Conservation (phyloP, 1,284 basidiomycete species). For the Tilletiaria anomala region DNA sequence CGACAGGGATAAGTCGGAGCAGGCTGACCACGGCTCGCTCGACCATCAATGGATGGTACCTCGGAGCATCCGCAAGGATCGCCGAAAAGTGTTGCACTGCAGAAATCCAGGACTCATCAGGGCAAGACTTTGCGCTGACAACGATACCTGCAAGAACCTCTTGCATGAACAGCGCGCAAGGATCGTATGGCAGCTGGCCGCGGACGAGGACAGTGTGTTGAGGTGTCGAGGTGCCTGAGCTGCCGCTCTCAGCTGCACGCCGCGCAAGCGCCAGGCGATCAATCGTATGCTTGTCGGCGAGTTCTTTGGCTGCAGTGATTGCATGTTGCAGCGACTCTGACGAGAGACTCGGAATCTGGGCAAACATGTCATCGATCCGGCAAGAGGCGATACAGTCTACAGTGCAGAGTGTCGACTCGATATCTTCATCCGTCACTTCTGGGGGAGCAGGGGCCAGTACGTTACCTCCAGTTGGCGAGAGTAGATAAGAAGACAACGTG, state of each 20-base stretch:
- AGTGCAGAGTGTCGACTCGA: conserved; percentile 85
- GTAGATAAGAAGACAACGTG: conserved; percentile 83
- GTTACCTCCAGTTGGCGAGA: conserved; percentile 41
- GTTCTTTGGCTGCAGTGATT: conserved; percentile 41
- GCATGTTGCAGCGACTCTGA: conserved; percentile 57
- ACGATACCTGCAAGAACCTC: not conserved
- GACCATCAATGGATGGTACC: not conserved
- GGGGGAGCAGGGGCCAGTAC: conserved; percentile 51
- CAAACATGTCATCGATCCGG: conserved; percentile 81
- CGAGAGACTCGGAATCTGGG: conserved; percentile 63
- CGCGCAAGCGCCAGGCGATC: not conserved
- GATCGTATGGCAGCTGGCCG: not conserved
- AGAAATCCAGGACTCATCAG: too few species aligned
- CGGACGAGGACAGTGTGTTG: too few species aligned
- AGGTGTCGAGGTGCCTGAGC: too few species aligned
- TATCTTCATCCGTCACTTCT: conserved; percentile 58
- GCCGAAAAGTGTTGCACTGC: not conserved
- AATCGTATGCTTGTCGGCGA: not conserved
- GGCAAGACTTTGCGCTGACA: too few species aligned
- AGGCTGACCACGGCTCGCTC: not conserved
- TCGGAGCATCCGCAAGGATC: not conserved
- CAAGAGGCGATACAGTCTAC: conserved; percentile 92
- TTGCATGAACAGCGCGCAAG: not conserved
- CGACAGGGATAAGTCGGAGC: not conserved
- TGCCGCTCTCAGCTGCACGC: too few species aligned